Conservation (phyloP, 805 yeast genomes). For the Yarrowia bubula region DNA sequence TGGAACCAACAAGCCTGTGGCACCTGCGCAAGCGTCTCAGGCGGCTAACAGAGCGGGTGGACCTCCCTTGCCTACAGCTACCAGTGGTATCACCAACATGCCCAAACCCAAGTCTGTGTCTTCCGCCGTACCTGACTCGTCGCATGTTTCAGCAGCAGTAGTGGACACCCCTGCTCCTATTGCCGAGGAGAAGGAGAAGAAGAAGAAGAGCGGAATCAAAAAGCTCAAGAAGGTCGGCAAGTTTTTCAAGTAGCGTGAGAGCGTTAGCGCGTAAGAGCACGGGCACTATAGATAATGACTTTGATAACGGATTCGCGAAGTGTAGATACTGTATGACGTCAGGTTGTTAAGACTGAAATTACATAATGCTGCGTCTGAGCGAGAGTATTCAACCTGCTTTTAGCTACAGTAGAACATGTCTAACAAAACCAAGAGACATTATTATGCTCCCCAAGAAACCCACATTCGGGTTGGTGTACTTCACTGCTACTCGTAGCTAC, state of each 20-base stretch:
- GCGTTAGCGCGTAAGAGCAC: no score
- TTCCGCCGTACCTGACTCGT: background rate
- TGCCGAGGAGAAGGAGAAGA: conserved; percentile 25
- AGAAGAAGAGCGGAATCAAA: conserved; percentile 29
- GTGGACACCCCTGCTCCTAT: background rate
- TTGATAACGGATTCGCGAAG: background rate
- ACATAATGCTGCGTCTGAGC: no score
- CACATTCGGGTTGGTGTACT: no score
- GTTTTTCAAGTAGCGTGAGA: conserved; percentile 10
- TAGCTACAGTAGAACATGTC: no score
- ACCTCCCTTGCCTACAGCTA: conserved; percentile 19
- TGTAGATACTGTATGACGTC: no score
- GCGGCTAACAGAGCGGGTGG: conserved; percentile 2
- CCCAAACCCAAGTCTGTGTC: conserved; percentile 1
- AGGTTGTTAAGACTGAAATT: no score
- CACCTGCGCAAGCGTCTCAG: background rate
- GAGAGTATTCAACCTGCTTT: no score
- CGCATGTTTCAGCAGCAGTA: background rate
- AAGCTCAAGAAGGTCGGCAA: conserved; percentile 28
- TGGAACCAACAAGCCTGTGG: conserved; percentile 1
- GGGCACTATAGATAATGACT: background rate
- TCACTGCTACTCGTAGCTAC: no score
- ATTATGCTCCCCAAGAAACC: no score
- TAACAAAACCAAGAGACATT: no score
- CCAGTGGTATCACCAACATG: conserved; percentile 2